These are phyloP conservation scores for Plasmodium adleri DNA, from an alignment of 169 alveolate genomes.

Conservation along the genomic window DNA sequence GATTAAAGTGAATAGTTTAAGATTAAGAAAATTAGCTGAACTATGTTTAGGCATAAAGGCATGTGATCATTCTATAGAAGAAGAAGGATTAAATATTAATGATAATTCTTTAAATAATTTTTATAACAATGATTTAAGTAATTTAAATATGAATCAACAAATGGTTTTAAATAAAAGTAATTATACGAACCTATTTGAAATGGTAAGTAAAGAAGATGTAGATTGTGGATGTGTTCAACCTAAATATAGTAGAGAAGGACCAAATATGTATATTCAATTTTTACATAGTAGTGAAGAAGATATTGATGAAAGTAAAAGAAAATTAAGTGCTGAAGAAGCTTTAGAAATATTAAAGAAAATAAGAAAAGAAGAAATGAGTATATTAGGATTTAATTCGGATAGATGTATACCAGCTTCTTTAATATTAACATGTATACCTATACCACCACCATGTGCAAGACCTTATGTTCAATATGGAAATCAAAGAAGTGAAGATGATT, in stretches of 20 bases:
- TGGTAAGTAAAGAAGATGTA: constrained; percentile 77
- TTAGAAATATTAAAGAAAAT: constrained; percentile 91
- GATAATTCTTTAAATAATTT: constrained; percentile 56
- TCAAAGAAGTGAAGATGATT: constrained; percentile 98
- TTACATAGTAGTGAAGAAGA: constrained; percentile 89
- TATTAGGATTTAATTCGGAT: constrained; percentile 96
- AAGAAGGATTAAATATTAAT: constrained; percentile 75
- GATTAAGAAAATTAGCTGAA: constrained; percentile 79
- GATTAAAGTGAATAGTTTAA: constrained; percentile 76
- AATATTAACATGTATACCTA: constrained; percentile 96
- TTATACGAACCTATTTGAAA: constrained; percentile 72
- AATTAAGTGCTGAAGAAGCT: constrained; percentile 93
- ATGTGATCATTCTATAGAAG: constrained; percentile 87
- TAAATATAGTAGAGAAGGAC: constrained; percentile 90
- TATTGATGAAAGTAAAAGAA: constrained; percentile 82
- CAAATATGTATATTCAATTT: constrained; percentile 89
- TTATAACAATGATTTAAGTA: constrained; percentile 63
- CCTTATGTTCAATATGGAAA: constrained; percentile 97
- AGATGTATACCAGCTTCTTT: constrained; percentile 96
- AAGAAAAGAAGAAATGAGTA: constrained; percentile 91
- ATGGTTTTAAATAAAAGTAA: constrained; percentile 61
- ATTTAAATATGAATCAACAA: constrained; percentile 59
- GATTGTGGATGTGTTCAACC: constrained; percentile 94
- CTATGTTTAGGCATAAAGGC: constrained; percentile 78
- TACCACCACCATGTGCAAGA: constrained; percentile 99